Evolutionary conservation across 192 early-diverging fungal genomes (phyloP).

Genomic region (Geosiphon pyriformis): DNA sequence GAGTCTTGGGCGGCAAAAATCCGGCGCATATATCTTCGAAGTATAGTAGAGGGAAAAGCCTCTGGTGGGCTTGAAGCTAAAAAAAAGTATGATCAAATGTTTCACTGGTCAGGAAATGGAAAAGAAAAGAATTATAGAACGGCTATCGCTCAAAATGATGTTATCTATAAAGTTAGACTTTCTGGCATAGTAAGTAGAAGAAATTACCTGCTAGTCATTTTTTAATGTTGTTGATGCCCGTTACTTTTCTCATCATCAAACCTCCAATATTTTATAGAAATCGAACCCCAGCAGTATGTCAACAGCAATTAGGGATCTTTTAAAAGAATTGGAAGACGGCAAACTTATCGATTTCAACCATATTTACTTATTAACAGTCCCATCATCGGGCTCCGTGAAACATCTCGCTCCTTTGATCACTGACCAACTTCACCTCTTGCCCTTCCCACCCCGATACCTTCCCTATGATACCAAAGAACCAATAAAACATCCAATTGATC

Average conservation of each 20-base stretch:
- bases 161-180: slow-evolving; percentile 5
- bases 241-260: no score
- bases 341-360: neutral
- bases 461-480: slow-evolving; percentile 19
- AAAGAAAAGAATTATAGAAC: neutral
- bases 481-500: slow-evolving; percentile 16
- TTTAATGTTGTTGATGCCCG: no score
- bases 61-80: neutral
- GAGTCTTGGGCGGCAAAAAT: slow-evolving; percentile 4
- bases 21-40: slow-evolving; percentile 8
- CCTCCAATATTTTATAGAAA: no score
- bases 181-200: neutral
- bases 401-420: neutral
- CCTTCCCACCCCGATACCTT: slow-evolving; percentile 18
- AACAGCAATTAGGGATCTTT: slow-evolving; percentile 8
- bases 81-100: slow-evolving; percentile 17
- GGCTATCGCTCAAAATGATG: slow-evolving; percentile 9
- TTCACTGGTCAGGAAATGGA: slow-evolving; percentile 9
- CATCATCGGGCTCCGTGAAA: neutral
- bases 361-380: slow-evolving; percentile 5
- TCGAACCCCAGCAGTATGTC: no score
- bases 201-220: no score
- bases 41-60: neutral
- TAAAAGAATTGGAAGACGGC: neutral
- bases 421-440: slow-evolving; percentile 4